phyloP scores from a whole-genome alignment of 2,329 filamentous ascomycete species.

The Corinectria fuckeliana region DNA sequence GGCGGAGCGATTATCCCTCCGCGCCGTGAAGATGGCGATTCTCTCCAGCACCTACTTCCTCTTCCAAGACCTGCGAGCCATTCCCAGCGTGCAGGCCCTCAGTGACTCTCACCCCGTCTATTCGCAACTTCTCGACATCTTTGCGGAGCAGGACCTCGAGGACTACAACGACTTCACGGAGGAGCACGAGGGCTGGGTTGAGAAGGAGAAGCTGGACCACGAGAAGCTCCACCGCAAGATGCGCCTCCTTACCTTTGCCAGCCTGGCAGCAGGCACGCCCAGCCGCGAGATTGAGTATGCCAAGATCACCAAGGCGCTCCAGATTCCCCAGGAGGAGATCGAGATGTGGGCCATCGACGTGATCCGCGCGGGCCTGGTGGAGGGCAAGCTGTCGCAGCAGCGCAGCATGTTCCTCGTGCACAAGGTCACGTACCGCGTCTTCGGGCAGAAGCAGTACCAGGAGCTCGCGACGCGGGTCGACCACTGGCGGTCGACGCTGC shows the following conservation, averaged over 20 bases:
- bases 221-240: slow-evolving; percentile 90
- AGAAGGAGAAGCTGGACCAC: slow-evolving; percentile 75
- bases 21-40: slow-evolving; percentile 61
- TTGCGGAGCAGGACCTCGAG: slow-evolving; percentile 91
- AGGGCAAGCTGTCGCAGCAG: slow-evolving; percentile 94
- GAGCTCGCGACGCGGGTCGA: slow-evolving; percentile 91
- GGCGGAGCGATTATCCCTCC: slow-evolving; percentile 65
- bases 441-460: slow-evolving; percentile 97
- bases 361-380: slow-evolving; percentile 92
- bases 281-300: slow-evolving; percentile 89
- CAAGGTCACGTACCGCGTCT: slow-evolving; percentile 94
- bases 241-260: slow-evolving; percentile 91
- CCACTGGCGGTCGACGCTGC: slow-evolving; percentile 85
- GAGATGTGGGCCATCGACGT: slow-evolving; percentile 99
- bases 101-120: slow-evolving; percentile 83
- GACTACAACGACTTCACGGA: slow-evolving; percentile 96
- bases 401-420: slow-evolving; percentile 94
- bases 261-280: slow-evolving; percentile 81
- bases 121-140: slow-evolving; percentile 93
- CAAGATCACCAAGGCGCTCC: slow-evolving; percentile 82
- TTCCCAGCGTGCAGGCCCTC: slow-evolving; percentile 85
- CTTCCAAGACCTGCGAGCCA: slow-evolving; percentile 82
- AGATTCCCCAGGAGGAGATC: slow-evolving; percentile 82
- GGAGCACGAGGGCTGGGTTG: slow-evolving; percentile 85
- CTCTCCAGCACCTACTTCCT: slow-evolving; percentile 65